Evolutionary conservation across 2,329 filamentous ascomycete genomes (phyloP).

Genomic region (Tympanopsis confertula): DNA sequence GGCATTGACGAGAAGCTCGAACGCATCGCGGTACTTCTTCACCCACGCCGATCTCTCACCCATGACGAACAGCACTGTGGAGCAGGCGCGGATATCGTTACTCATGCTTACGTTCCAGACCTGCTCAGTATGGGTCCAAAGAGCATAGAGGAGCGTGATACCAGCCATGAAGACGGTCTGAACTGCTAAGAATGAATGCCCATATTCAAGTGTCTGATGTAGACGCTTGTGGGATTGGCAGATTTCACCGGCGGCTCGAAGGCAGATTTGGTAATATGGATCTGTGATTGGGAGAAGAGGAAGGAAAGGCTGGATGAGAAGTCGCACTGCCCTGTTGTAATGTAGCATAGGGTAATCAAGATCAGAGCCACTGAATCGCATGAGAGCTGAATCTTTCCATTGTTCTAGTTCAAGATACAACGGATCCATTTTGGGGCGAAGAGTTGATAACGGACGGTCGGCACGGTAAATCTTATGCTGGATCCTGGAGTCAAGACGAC

Average conservation of each 20-base stretch:
- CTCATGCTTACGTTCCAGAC: slow-evolving; percentile 34
- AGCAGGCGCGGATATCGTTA: slow-evolving; percentile 35
- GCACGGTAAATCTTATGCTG: slow-evolving; percentile 38
- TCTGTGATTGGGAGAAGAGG: slow-evolving; percentile 29
- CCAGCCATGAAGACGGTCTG: slow-evolving; percentile 29
- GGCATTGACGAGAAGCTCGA: slow-evolving; percentile 31
- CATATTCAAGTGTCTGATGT: slow-evolving; percentile 25
- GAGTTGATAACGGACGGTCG: slow-evolving; percentile 27
- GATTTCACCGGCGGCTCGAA: slow-evolving; percentile 24
- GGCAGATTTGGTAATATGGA: slow-evolving; percentile 30
- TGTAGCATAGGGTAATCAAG: slow-evolving; percentile 34
- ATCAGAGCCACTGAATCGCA: slow-evolving; percentile 19
- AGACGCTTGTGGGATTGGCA: slow-evolving; percentile 28
- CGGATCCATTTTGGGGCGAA: slow-evolving; percentile 32
- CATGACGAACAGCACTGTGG: slow-evolving; percentile 34
- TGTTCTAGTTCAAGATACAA: slow-evolving; percentile 30
- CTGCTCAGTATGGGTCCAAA: slow-evolving; percentile 27
- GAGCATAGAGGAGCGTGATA: slow-evolving; percentile 22
- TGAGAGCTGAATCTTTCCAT: slow-evolving; percentile 27
- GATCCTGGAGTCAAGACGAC: slow-evolving; percentile 33
- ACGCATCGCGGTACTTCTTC: slow-evolving; percentile 32
- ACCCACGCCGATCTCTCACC: slow-evolving; percentile 33
- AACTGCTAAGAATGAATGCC: slow-evolving; percentile 27
- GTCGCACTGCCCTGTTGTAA: slow-evolving; percentile 34
- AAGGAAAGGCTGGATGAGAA: slow-evolving; percentile 36